Evolutionary conservation across 2,329 filamentous ascomycete species (phyloP).

Genomic region (Pseudocercospora musae): DNA sequence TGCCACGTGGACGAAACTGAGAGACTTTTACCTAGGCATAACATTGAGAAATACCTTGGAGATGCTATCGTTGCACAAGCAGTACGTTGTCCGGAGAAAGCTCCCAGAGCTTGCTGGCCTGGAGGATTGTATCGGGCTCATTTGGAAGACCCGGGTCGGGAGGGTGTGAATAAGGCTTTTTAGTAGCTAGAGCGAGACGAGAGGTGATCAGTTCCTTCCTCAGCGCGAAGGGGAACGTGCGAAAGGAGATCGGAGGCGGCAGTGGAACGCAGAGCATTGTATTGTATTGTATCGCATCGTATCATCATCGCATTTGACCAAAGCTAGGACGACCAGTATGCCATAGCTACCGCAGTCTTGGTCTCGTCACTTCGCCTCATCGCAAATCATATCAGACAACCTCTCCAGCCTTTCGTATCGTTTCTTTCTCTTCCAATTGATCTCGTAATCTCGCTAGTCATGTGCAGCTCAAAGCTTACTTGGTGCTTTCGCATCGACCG

Average conservation of each 20-base stretch:
- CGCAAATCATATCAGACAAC: not conserved
- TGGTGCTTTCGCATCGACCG: slow-evolving; percentile 1
- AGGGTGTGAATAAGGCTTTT: slow-evolving; percentile 30
- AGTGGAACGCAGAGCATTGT: not conserved
- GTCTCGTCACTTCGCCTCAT: not conserved
- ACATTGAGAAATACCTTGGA: slow-evolving; percentile 44
- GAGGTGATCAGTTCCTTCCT: too few species aligned
- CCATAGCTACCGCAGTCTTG: not conserved
- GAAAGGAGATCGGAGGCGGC: not conserved
- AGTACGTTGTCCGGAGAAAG: slow-evolving; percentile 37
- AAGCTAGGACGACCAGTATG: not conserved
- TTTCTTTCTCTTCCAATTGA: not conserved
- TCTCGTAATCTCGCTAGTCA: not conserved
- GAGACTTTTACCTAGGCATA: slow-evolving; percentile 33
- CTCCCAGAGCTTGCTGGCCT: slow-evolving; percentile 34
- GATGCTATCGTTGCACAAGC: slow-evolving; percentile 44
- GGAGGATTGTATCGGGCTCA: slow-evolving; percentile 21
- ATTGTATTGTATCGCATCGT: not conserved
- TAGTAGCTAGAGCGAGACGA: not conserved
- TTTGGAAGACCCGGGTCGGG: slow-evolving; percentile 22
- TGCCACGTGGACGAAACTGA: slow-evolving; percentile 29
- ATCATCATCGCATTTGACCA: not conserved
- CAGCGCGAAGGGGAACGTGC: not conserved
- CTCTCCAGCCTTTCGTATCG: not conserved
- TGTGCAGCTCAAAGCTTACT: slow-evolving; percentile 8